Evolutionary conservation across 768 basidiomycete species (phyloP).

Genomic region (Butyriboletus loyo): DNA sequence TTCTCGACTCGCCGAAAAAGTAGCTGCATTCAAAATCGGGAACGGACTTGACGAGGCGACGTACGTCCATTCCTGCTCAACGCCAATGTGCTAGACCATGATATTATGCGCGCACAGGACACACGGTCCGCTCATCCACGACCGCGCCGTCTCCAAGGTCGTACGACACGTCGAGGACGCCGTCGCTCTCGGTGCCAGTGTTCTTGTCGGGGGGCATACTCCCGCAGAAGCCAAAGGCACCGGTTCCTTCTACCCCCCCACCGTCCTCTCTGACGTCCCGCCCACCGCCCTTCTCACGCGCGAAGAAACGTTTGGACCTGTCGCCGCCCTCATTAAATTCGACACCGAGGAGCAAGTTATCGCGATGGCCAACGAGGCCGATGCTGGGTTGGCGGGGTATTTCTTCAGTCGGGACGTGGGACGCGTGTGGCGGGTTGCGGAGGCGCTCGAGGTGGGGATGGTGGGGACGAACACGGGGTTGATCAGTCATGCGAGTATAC

Average conservation of each 20-base stretch:
- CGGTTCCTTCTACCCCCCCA: constrained; percentile 78
- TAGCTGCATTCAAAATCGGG: constrained; percentile 83
- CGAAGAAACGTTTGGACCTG: constrained; percentile 96
- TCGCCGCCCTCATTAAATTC: constrained; percentile 86
- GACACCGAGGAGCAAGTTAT: constrained; percentile 94
- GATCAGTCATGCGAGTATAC: constrained; percentile 76
- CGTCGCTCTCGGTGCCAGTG: constrained; percentile 75
- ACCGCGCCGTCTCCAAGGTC: constrained; percentile 82
- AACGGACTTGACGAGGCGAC: constrained; percentile 76
- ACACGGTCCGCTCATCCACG: constrained; percentile 93
- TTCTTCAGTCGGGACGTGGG: constrained; percentile 89
- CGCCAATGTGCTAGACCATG: neutral
- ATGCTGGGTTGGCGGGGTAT: constrained; percentile 90
- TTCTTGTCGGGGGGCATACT: constrained; percentile 85
- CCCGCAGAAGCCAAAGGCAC: constrained; percentile 4
- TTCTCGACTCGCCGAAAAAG: constrained; percentile 76
- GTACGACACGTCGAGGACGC: constrained; percentile 86
- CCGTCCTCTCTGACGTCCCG: constrained; percentile 85
- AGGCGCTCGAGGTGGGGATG: constrained; percentile 92
- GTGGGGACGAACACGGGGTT: constrained; percentile 81
- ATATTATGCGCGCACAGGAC: constrained; percentile 47
- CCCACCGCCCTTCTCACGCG: constrained; percentile 55
- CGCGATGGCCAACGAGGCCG: constrained; percentile 74
- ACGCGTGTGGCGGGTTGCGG: constrained; percentile 91
- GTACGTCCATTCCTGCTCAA: constrained; percentile 42